Evolutionary conservation across 305 asterid species (phyloP).

Genomic region (Fraxinus paxiana): DNA sequence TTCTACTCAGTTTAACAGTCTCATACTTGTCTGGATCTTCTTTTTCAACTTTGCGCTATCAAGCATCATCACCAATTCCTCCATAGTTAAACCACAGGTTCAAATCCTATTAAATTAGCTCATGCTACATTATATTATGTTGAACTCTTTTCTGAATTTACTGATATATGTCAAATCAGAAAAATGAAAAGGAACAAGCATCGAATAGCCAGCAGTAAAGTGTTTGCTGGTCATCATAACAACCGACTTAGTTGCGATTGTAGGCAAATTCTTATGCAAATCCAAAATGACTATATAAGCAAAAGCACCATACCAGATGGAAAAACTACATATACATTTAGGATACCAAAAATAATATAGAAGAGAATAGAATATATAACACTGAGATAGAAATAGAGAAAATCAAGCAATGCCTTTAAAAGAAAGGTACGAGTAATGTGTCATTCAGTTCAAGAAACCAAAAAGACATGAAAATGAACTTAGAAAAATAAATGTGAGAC

Average conservation of each 20-base stretch:
- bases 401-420: neutral
- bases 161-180: neutral
- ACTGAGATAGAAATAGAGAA: neutral
- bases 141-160: neutral
- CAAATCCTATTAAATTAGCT: neutral
- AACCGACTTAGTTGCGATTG: neutral
- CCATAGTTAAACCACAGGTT: neutral
- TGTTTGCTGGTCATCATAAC: neutral
- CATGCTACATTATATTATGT: neutral
- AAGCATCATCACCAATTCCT: neutral
- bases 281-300: neutral
- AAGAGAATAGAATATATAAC: neutral
- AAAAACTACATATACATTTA: neutral
- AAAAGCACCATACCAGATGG: neutral
- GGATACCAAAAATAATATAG: neutral
- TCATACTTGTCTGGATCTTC: neutral
- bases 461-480: neutral
- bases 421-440: neutral
- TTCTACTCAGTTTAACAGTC: neutral
- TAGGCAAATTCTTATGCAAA: neutral
- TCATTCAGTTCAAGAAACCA: neutral
- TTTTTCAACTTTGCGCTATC: neutral
- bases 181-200: neutral
- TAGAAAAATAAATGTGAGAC: neutral
- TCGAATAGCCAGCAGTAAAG: neutral